Conservation (phyloP, 2,329 filamentous ascomycete species). For the Phialophora chinensis region DNA sequence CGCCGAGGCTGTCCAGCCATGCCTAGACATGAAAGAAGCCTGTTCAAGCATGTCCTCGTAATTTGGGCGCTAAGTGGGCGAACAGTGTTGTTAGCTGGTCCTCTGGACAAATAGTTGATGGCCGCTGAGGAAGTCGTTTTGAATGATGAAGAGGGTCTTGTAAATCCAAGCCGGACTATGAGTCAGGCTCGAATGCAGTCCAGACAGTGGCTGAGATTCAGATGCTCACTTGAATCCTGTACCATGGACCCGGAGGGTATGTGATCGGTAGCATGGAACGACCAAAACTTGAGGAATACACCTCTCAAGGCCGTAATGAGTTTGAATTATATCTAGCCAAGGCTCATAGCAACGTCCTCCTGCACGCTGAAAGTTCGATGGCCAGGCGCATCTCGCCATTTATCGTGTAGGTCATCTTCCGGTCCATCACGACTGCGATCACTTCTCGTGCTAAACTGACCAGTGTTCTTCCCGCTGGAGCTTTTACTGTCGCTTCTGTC, state of each 20-base stretch:
- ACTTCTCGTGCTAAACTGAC: constrained; percentile 30
- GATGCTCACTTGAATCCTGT: background rate
- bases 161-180: background rate
- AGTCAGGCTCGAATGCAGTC: background rate
- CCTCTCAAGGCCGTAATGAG: background rate
- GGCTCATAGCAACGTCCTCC: constrained; percentile 36
- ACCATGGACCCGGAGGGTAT: background rate
- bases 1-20: too few relatives aligned
- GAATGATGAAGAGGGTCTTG: too few relatives aligned
- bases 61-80: too few relatives aligned
- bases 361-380: constrained; percentile 32
- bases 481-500: constrained; percentile 36
- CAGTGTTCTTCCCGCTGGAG: constrained; percentile 36
- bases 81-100: background rate
- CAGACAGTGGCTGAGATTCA: background rate
- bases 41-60: too few relatives aligned
- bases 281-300: background rate
- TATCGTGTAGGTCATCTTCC: constrained; percentile 36
- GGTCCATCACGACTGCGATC: constrained; percentile 36
- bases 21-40: too few relatives aligned
- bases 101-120: background rate
- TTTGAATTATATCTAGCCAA: constrained; percentile 22
- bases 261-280: background rate
- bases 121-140: background rate
- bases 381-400: constrained; percentile 31